A percentile compares a stretch with the other conserved stretches of the same genome.
These are phyloP conservation scores for Lentinula boryana DNA, from an alignment of 768 basidiomycete species.

Conservation along the genomic window DNA sequence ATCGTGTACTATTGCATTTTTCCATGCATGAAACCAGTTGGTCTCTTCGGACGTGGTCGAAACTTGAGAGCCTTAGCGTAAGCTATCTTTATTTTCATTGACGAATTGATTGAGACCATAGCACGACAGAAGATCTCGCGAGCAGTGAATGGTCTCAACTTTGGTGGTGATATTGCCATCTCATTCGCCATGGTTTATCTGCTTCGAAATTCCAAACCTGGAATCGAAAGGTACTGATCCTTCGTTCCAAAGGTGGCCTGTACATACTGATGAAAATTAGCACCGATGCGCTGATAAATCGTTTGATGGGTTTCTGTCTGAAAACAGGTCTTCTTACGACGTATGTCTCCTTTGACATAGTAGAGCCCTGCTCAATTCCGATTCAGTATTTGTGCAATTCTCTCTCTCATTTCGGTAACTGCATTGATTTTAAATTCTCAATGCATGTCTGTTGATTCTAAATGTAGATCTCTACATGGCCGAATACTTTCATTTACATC, in stretches of 20 bases:
- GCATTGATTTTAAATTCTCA: not conserved
- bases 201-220: not conserved
- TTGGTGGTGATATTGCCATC: not conserved
- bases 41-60: not conserved
- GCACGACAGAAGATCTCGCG: not conserved
- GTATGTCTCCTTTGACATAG: not conserved
- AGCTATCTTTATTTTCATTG: not conserved
- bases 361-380: not conserved
- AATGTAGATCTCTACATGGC: slow-evolving; percentile 1
- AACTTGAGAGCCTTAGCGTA: not conserved
- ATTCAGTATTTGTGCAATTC: not conserved
- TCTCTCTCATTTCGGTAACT: not conserved
- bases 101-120: not conserved
- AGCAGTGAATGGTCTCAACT: not conserved
- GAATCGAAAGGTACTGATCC: not conserved
- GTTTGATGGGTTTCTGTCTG: not conserved
- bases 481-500: slow-evolving; percentile 1
- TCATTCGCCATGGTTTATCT: not conserved
- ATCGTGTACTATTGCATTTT: not conserved
- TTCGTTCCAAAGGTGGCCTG: not conserved
- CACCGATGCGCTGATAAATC: slow-evolving; percentile 3
- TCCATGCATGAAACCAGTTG: not conserved
- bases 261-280: not conserved
- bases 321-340: slow-evolving; percentile 3
- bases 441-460: too few relatives aligned